A percentile compares a stretch with the other conserved stretches of the same genome.
These are phyloP conservation scores for Epichloe bromicola DNA, from an alignment of 2,329 filamentous ascomycete species.

Conservation along the genomic window DNA sequence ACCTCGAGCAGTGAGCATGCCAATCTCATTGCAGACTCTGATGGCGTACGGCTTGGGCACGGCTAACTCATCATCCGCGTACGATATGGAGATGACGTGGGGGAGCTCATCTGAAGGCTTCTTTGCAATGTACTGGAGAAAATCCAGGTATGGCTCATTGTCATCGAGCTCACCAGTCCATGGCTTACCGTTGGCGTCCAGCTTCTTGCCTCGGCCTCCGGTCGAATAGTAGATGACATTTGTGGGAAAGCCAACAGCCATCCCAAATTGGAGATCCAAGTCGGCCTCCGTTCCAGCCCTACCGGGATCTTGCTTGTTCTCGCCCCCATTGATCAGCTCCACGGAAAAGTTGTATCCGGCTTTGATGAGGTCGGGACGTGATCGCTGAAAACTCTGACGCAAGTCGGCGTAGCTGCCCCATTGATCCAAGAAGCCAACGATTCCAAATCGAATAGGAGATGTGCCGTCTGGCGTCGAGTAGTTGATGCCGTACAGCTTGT, in stretches of 20 bases:
- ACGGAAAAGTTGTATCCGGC: constrained; percentile 27
- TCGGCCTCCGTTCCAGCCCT: constrained; percentile 31
- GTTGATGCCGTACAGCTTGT: constrained; percentile 32
- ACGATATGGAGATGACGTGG: constrained; percentile 44
- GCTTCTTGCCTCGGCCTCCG: constrained; percentile 29
- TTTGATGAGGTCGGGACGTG: constrained; percentile 23
- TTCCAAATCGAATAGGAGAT: constrained; percentile 27
- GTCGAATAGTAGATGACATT: constrained; percentile 32
- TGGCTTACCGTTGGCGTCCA: constrained; percentile 25
- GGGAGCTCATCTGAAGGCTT: constrained; percentile 33
- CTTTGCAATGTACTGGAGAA: constrained; percentile 36
- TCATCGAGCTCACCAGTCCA: constrained; percentile 17
- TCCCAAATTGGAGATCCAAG: constrained; percentile 35
- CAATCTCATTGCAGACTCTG: constrained; percentile 39
- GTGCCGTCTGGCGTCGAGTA: constrained; percentile 16
- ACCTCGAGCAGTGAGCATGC: constrained; percentile 38
- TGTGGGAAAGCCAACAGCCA: constrained; percentile 31
- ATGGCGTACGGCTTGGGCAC: constrained; percentile 38
- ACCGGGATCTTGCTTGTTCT: constrained; percentile 27
- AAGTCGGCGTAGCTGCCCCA: constrained; percentile 32
- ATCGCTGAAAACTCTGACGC: constrained; percentile 22
- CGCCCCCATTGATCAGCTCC: constrained; percentile 28
- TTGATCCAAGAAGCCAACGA: constrained; percentile 38
- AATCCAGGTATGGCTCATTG: constrained; percentile 46
- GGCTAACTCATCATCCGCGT: constrained; percentile 44